Conservation (phyloP, 768 basidiomycete genomes). For the Boletales sp. region DNA sequence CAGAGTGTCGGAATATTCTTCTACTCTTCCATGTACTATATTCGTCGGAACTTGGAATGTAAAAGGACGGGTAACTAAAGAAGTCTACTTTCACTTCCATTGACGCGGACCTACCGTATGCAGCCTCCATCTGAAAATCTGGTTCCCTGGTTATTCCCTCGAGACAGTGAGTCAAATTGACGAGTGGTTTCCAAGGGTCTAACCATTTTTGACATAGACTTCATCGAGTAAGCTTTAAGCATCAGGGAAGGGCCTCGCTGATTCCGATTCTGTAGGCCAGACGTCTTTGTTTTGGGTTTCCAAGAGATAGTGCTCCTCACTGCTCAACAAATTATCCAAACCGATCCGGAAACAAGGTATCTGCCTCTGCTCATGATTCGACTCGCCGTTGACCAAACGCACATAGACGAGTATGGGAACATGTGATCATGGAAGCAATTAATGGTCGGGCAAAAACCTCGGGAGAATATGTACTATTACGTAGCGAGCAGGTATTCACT, state of each 20-base stretch:
- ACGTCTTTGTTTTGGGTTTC: conserved; percentile 87
- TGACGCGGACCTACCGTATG: conserved; percentile 7
- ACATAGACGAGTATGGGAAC: conserved; percentile 84
- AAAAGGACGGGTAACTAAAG: conserved; percentile 68
- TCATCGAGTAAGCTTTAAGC: conserved; percentile 12
- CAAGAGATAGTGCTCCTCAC: conserved; percentile 98
- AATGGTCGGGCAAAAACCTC: conserved; percentile 65
- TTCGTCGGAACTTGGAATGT: conserved; percentile 96
- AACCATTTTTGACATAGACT: conserved; percentile 12
- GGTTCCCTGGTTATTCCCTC: conserved; percentile 87
- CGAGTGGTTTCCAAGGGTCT: not conserved
- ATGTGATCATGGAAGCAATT: conserved; percentile 73
- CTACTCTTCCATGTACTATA: conserved; percentile 63
- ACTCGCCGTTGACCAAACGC: not conserved
- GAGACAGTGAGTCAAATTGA: conserved; percentile 52
- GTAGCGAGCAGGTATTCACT: conserved; percentile 80
- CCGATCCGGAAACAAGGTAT: conserved; percentile 90
- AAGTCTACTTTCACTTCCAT: not conserved
- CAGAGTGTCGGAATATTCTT: conserved; percentile 83
- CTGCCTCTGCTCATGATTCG: not conserved
- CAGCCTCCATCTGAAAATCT: conserved; percentile 80
- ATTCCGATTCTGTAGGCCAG: conserved; percentile 51
- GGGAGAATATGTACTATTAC: conserved; percentile 75
- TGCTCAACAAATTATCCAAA: conserved; percentile 95
- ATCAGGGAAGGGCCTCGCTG: conserved; percentile 22